Base-by-base conservation (phyloP, 2,329 filamentous ascomycete species). In the Colletotrichum scovillei region DNA sequence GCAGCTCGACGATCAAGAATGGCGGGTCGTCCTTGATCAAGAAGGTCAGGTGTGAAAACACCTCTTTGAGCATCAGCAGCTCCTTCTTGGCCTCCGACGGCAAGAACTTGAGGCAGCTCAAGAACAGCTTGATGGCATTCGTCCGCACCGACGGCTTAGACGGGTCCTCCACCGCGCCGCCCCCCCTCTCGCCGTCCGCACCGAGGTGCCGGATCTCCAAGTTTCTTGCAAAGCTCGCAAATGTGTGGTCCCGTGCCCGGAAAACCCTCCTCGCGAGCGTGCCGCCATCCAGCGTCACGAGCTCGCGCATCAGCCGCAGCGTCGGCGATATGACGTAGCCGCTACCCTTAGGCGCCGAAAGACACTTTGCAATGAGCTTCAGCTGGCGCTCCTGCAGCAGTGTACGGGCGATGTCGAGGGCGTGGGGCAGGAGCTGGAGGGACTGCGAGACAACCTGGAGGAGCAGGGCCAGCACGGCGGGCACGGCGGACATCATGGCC, bases 281-380 rank as follows among this genome's bases (percentile, higher is more conserved):
- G 16, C 97, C 97, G 19, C 95, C 95, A 82, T 98, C 95, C 75
- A 98, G 93, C 67, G 88, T 91, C 19, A 94, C 90, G n/a, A 95
- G 88, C 83, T 99, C 96, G 64, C 92, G 94, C 73, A 99, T 88
- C 64, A 99, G 85, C 69, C 96, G 92, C 72, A 99, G 85, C 28
- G 94, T 95, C 0, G 97, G 96, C 3, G 95, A 97, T 74, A 98
- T 95, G 72, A 98, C 86, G 81, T 94, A 95, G 52, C 95, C 95
- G 79, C 97, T 98, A 60, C 91, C 89, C 81, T 95, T 95, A 28
- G 94, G 92, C 0, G 94, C 91, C 4, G 94, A 92, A 22, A 98
- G 84, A 73, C 94, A 95, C 73, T 92, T 92, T 38, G 94, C 92
- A 28, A 98, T 84, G 3, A 97, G 89, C 77, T 95, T 94, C 75